Evolutionary conservation across 2,329 filamentous ascomycete species (phyloP).

Genomic region (Scolecobasidium constrictum): DNA sequence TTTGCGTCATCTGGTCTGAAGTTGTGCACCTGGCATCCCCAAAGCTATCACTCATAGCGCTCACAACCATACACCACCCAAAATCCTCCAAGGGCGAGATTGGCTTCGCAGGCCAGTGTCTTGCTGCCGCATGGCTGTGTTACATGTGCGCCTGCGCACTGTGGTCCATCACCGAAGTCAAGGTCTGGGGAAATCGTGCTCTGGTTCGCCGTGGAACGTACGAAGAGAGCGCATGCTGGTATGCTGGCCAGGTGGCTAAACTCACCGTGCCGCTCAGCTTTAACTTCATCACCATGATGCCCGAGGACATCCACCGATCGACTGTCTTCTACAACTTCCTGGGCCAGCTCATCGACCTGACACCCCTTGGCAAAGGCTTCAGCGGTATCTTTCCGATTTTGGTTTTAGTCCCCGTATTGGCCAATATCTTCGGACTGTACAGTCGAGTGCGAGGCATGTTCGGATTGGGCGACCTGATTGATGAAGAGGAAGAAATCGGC

Average conservation of each 20-base stretch:
- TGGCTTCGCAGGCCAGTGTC: constrained; percentile 75
- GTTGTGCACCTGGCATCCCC: constrained; percentile 66
- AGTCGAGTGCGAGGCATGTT: constrained; percentile 65
- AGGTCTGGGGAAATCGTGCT: constrained; percentile 93
- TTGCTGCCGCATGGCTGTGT: constrained; percentile 77
- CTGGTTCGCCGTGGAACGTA: constrained; percentile 86
- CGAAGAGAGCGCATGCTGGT: constrained; percentile 91
- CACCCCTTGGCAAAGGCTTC: constrained; percentile 59
- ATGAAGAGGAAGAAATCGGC: constrained; percentile 61
- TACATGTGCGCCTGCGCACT: constrained; percentile 94
- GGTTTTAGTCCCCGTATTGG: constrained; percentile 73
- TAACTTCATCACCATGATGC: constrained; percentile 91
- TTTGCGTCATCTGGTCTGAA: constrained; percentile 87
- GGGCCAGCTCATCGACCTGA: constrained; percentile 72
- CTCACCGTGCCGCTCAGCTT: constrained; percentile 87
- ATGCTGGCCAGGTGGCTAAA: constrained; percentile 82
- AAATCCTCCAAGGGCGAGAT: constrained; percentile 61
- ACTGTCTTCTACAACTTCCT: constrained; percentile 86
- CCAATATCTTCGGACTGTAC: constrained; percentile 83
- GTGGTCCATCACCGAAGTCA: constrained; percentile 79
- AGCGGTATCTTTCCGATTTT: constrained; percentile 60
- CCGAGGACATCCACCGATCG: constrained; percentile 56
- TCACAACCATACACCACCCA: constrained; percentile 65
- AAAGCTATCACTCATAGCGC: constrained; percentile 58
- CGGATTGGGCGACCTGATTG: constrained; percentile 69